These are phyloP conservation scores for Carex myosuroides DNA, from an alignment of 176 grass and related monocot species.

Conservation along the genomic window DNA sequence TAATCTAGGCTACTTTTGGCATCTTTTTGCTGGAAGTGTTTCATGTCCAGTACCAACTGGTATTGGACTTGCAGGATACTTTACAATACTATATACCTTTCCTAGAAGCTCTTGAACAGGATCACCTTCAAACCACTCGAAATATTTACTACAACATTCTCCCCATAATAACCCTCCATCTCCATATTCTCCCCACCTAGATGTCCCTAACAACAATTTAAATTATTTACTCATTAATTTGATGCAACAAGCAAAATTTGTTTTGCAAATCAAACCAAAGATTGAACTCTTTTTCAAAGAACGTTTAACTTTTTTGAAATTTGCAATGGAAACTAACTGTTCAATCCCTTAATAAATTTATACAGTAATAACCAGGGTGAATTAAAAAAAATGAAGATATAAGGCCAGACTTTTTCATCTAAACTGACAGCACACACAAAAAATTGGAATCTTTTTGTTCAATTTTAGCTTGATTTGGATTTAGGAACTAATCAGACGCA, in stretches of 20 bases:
- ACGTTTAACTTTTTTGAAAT: not conserved
- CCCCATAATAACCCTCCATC: conserved; percentile 91
- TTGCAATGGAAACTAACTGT: not conserved
- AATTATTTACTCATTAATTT: conserved; percentile 23
- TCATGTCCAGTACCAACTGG: not conserved
- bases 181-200: conserved; percentile 84
- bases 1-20: not conserved
- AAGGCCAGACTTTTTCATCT: not conserved
- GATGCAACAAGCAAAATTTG: not conserved
- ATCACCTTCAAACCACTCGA: conserved; percentile 72
- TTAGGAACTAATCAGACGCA: not conserved
- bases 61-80: not conserved
- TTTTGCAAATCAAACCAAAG: not conserved
- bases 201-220: conserved; percentile 46
- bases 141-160: conserved; percentile 81
- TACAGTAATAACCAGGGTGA: not conserved
- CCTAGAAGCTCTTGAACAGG: conserved; percentile 67
- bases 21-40: not conserved
- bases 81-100: conserved; percentile 54
- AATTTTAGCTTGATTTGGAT: not conserved
- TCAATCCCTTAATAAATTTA: not conserved
- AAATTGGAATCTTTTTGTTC: not conserved
- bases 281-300: not conserved
- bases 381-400: not conserved
- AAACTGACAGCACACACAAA: not conserved